phyloP scores from a whole-genome alignment of 768 basidiomycete genomes.

The Mycena polygramma region DNA sequence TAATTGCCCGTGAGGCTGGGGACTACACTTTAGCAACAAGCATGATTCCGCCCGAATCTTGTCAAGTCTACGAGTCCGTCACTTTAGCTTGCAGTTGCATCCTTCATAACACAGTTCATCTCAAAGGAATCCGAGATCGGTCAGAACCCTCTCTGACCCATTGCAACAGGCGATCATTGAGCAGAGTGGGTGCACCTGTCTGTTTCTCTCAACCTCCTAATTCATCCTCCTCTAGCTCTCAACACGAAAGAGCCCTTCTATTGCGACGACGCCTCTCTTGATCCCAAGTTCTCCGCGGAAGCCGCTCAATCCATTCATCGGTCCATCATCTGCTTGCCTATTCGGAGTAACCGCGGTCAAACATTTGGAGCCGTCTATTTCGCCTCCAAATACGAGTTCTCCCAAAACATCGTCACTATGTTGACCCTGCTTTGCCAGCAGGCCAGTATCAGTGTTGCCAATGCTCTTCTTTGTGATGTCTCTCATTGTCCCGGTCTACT shows the following conservation, averaged over 20 bases:
- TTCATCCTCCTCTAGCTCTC: constrained; percentile 56
- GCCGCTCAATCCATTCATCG: constrained; percentile 71
- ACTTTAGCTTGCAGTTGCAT: neutral
- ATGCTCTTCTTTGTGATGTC: constrained; percentile 66
- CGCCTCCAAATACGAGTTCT: constrained; percentile 75
- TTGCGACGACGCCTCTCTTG: constrained; percentile 71
- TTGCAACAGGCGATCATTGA: constrained; percentile 77
- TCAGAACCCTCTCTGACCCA: constrained; percentile 71
- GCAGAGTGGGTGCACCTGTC: constrained; percentile 59
- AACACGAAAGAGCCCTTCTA: constrained; percentile 74
- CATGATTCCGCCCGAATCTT: constrained; percentile 68
- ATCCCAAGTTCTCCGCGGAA: constrained; percentile 78
- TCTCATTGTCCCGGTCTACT: no score
- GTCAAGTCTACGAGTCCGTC: constrained; percentile 78
- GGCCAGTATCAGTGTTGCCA: constrained; percentile 82
- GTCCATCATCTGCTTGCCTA: constrained; percentile 77
- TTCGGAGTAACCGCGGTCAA: constrained; percentile 81
- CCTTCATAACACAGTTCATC: constrained; percentile 15
- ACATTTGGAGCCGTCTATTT: constrained; percentile 81
- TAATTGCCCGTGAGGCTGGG: constrained; percentile 76
- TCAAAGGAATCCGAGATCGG: constrained; percentile 69
- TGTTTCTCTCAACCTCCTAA: neutral
- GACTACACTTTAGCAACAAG: constrained; percentile 80
- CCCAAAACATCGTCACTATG: constrained; percentile 70
- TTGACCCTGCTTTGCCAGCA: constrained; percentile 78